phyloP scores from a whole-genome alignment of 371 early-diverging fungal species.

The Lichtheimia ornata region DNA sequence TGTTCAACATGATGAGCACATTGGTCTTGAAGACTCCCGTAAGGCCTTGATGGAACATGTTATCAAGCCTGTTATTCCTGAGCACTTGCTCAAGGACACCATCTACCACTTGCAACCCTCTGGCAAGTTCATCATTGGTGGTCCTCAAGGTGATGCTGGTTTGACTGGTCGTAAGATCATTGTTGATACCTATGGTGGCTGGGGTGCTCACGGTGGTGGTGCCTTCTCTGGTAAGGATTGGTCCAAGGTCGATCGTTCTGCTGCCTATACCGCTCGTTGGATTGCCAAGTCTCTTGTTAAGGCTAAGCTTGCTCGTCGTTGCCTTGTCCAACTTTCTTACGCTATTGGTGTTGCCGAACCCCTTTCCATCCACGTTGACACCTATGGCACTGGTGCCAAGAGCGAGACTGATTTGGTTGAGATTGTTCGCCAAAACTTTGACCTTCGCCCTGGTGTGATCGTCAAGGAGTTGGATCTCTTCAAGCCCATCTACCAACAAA shows the following conservation, averaged over 20 bases:
- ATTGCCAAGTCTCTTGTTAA: slow-evolving; percentile 96
- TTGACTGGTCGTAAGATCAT: slow-evolving; percentile 99
- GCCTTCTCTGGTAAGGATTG: slow-evolving; percentile 99
- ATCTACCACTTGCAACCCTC: slow-evolving; percentile 98
- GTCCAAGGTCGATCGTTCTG: slow-evolving; percentile 99
- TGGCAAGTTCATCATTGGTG: slow-evolving; percentile 99
- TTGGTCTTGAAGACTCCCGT: slow-evolving; percentile 83
- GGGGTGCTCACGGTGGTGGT: slow-evolving; percentile 99
- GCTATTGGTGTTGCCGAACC: slow-evolving; percentile 99
- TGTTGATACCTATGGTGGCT: slow-evolving; percentile 95
- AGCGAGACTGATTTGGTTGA: slow-evolving; percentile 87
- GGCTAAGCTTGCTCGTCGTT: slow-evolving; percentile 93
- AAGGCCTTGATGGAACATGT: slow-evolving; percentile 92
- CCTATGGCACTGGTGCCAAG: slow-evolving; percentile 94
- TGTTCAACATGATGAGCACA: slow-evolving; percentile 95
- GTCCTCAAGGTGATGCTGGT: slow-evolving; percentile 99
- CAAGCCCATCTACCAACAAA: slow-evolving; percentile 97
- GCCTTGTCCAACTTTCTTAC: slow-evolving; percentile 97
- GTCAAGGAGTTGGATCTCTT: slow-evolving; percentile 96
- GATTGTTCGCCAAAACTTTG: slow-evolving; percentile 97
- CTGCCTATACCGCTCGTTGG: slow-evolving; percentile 99
- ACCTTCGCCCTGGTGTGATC: slow-evolving; percentile 98
- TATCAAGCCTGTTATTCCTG: slow-evolving; percentile 93
- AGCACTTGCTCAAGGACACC: slow-evolving; percentile 89
- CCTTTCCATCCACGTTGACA: slow-evolving; percentile 96